These are phyloP conservation scores for Podospora fimiseda DNA, from an alignment of 495 filamentous ascomycete genomes.

Conservation along the genomic window DNA sequence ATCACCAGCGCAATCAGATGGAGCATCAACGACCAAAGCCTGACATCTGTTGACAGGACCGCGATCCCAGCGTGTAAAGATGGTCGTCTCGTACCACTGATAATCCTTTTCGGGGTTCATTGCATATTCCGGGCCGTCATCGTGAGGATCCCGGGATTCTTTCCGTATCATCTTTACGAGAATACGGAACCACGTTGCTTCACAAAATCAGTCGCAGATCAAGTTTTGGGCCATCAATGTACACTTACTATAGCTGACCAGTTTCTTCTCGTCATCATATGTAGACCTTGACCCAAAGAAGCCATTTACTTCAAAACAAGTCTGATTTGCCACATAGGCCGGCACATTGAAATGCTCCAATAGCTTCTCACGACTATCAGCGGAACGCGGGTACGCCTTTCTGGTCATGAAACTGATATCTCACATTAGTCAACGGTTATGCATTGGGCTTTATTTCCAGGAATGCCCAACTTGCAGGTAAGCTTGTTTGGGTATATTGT, in stretches of 20 bases:
- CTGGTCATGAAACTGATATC: slow-evolving; percentile 14
- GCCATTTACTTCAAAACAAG: slow-evolving; percentile 23
- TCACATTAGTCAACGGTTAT: not conserved
- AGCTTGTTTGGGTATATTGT: not conserved
- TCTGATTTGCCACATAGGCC: slow-evolving; percentile 14
- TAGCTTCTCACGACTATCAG: slow-evolving; percentile 8
- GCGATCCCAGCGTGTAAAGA: slow-evolving; percentile 19
- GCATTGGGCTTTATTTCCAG: too few relatives aligned
- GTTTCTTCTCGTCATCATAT: slow-evolving; percentile 4
- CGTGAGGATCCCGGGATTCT: slow-evolving; percentile 1
- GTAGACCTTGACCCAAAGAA: slow-evolving; percentile 16
- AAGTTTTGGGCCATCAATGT: too few relatives aligned
- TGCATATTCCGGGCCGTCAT: slow-evolving; percentile 14
- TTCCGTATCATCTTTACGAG: slow-evolving; percentile 21
- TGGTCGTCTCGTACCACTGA: slow-evolving; percentile 20
- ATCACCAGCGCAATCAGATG: slow-evolving; percentile 6
- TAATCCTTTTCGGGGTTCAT: slow-evolving; percentile 8
- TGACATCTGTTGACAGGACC: slow-evolving; percentile 6
- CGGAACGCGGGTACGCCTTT: slow-evolving; percentile 7
- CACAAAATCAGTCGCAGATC: too few relatives aligned
- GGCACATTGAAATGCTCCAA: slow-evolving; percentile 20
- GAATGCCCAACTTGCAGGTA: not conserved
- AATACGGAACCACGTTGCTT: slow-evolving; percentile 20
- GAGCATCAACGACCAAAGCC: slow-evolving; percentile 16
- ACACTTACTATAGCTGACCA: slow-evolving; percentile 12